Evolutionary conservation across 371 early-diverging fungal species (phyloP), one percentile per base, ranked within the genome.

Genomic region (Mortierella sp.): DNA sequence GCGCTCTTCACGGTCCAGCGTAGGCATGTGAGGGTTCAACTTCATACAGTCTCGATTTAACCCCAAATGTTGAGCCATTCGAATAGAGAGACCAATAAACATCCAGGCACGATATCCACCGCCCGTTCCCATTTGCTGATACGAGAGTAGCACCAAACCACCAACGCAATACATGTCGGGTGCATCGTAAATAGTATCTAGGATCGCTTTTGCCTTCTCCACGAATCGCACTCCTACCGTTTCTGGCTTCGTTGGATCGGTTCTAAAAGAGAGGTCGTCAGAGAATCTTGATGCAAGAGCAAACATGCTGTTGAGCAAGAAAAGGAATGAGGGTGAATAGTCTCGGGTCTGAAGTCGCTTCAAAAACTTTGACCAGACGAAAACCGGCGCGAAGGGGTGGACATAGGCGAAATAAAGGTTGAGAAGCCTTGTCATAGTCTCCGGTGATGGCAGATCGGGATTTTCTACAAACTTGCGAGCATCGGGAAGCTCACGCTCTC

Each of bases 21-120:
- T 60, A 26, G 88, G 88, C 24, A 90, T 72, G 20, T 63, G 28
- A 43, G 73, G 70, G 43, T 88, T 85, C 85, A 89, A 87, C 61
- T 87, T 83, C 9, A 78, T 66, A 63, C 86, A 87, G 16, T 88
- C 86, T 26, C 88, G 88, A 77, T 91, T 88, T 30, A 91, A 70
- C 0, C 90, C 92, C 45, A 90, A 60, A 64, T 91, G 90, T 72
- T 91, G 90, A 5, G 90, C 92, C 92, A 91, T 91, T 5, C 92
- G 86, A 55, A 90, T 87, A 2, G 90, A 87, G 12, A 72, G 80
- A 18, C 92, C 92, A 20, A 90, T 81, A 30, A 84, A 86, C 72
- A 84, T 87, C 90, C 90, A 91, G 24, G 70, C 57, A 81, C 83
- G 32, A 83, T 86, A 78, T 73, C 86, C 52, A 61, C 70, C 71